Evolutionary conservation across 352 stramenopile species (phyloP).

Genomic region (Pythium chondricola): DNA sequence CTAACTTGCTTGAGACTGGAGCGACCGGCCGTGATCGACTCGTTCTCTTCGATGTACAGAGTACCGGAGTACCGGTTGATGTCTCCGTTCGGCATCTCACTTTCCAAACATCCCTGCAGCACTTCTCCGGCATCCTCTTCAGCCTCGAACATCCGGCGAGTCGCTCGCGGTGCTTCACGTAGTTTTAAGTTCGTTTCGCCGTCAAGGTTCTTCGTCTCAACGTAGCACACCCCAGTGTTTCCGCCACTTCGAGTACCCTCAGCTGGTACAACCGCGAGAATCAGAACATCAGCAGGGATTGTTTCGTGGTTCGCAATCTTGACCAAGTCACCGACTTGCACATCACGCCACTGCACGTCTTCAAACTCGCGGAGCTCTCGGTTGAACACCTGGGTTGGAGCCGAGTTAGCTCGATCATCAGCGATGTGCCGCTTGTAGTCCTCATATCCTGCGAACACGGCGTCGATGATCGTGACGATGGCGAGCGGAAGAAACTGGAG

Average conservation of each 20-base stretch:
- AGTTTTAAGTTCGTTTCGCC: conserved; percentile 86
- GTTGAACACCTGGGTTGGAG: conserved; percentile 62
- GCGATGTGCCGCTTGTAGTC: conserved; percentile 81
- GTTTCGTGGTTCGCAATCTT: conserved; percentile 82
- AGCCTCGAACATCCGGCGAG: conserved; percentile 57
- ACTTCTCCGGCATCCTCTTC: conserved; percentile 61
- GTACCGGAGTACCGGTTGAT: conserved; percentile 80
- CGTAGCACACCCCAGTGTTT: conserved; percentile 80
- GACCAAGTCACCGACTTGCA: conserved; percentile 77
- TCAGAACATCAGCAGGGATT: conserved; percentile 73
- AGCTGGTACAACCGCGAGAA: conserved; percentile 64
- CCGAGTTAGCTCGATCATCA: conserved; percentile 69
- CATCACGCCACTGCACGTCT: conserved; percentile 72
- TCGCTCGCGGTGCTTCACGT: conserved; percentile 52
- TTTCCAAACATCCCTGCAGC: conserved; percentile 67
- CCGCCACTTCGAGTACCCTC: conserved; percentile 47
- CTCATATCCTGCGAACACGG: conserved; percentile 75
- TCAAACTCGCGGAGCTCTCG: conserved; percentile 80
- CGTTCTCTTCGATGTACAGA: conserved; percentile 49
- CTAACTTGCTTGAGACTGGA: conserved; percentile 3
- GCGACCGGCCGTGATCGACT: conserved; percentile 13
- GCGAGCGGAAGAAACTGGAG: conserved; percentile 77
- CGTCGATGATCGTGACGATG: conserved; percentile 83
- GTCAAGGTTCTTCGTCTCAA: conserved; percentile 88
- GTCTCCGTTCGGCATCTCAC: conserved; percentile 73